Conservation (phyloP, 2,329 filamentous ascomycete genomes). For the Coniochaeta ligniaria region DNA sequence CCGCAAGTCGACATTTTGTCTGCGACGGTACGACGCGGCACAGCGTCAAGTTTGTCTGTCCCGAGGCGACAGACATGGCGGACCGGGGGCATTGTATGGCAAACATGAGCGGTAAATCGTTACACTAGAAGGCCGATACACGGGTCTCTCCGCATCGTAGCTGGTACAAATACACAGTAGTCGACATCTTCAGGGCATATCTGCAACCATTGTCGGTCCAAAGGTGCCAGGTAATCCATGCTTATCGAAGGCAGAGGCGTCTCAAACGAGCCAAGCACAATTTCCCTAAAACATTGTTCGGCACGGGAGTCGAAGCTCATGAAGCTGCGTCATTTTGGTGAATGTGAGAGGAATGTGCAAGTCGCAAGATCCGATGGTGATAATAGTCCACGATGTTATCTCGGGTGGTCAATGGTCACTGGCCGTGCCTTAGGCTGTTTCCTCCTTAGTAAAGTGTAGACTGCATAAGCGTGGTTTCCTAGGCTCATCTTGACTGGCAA, state of each 20-base stretch:
- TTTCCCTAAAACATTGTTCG: too few species aligned
- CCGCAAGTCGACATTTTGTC: not conserved
- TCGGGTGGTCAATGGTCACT: too few species aligned
- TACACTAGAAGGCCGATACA: not conserved
- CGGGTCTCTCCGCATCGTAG: not conserved
- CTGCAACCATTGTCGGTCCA: not conserved
- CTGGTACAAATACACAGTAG: not conserved
- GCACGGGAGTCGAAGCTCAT: not conserved
- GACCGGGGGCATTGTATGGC: not conserved
- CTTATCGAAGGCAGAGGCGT: not conserved
- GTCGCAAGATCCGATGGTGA: too few species aligned
- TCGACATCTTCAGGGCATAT: not conserved
- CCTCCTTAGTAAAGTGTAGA: not conserved
- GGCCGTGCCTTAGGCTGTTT: not conserved
- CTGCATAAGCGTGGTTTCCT: not conserved
- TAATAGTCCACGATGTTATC: too few species aligned
- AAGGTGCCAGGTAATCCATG: not conserved
- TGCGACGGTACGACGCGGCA: not conserved
- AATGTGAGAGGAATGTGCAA: not conserved
- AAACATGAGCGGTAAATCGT: not conserved
- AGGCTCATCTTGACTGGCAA: not conserved
- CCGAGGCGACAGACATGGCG: not conserved
- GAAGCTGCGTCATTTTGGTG: not conserved
- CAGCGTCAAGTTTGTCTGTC: constrained; percentile 1
- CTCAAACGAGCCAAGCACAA: too few species aligned